phyloP scores from a whole-genome alignment of 176 grass and related monocot genomes.

The Lolium rigidum region DNA sequence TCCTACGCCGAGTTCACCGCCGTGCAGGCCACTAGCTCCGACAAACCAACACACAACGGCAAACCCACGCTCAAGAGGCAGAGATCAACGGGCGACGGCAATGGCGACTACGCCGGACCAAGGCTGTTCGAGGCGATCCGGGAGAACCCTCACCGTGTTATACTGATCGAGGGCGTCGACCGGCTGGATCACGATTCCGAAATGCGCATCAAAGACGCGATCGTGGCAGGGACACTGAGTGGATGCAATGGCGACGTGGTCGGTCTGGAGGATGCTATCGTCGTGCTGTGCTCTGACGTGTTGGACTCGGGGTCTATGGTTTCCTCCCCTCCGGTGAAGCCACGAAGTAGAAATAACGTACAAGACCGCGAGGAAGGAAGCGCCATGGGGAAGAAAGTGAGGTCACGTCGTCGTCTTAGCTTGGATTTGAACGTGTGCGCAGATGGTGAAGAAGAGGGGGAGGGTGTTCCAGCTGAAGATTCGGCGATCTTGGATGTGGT shows the following conservation, averaged over 20 bases:
- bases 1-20: not conserved
- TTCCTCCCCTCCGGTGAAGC: slow-evolving; percentile 38
- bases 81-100: not conserved
- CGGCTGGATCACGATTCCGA: slow-evolving; percentile 25
- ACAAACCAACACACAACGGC: not conserved
- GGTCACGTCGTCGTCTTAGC: slow-evolving; percentile 16
- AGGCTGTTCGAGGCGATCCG: slow-evolving; percentile 44
- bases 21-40: slow-evolving; percentile 6
- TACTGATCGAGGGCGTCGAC: slow-evolving; percentile 56
- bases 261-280: slow-evolving; percentile 58
- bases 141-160: slow-evolving; percentile 62
- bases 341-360: not conserved
- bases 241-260: slow-evolving; percentile 43
- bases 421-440: slow-evolving; percentile 58
- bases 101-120: not conserved
- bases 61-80: slow-evolving; percentile 26
- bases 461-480: not conserved
- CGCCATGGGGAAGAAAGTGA: not conserved
- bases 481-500: slow-evolving; percentile 40
- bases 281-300: slow-evolving; percentile 54
- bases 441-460: not conserved
- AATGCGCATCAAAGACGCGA: slow-evolving; percentile 37
- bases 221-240: slow-evolving; percentile 32
- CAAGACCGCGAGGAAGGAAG: slow-evolving; percentile 9
- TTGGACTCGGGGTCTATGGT: slow-evolving; percentile 32